Conservation (phyloP, 2,329 filamentous ascomycete species). For the Cladobotryum protrusum region DNA sequence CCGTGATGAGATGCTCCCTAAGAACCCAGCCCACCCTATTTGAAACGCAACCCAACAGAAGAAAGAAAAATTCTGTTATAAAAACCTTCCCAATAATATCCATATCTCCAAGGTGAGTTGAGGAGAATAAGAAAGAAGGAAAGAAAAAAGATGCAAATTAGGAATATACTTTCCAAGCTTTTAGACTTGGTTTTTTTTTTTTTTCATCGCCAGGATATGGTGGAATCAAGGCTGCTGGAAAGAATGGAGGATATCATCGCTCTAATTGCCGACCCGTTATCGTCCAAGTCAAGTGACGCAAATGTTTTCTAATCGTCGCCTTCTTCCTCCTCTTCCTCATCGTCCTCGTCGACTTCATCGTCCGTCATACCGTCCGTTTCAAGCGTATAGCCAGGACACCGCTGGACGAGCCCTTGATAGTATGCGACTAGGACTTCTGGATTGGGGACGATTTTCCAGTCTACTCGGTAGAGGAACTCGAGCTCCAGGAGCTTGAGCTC, state of each 20-base stretch:
- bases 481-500: conserved; percentile 89
- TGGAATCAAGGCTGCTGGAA: background rate
- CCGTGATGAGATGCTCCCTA: no score
- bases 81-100: no score
- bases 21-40: no score
- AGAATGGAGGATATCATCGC: conserved; percentile 13
- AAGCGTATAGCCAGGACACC: conserved; percentile 50
- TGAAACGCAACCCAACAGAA: no score
- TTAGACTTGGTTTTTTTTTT: no score
- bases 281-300: no score
- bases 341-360: conserved; percentile 28
- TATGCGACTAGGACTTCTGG: conserved; percentile 92
- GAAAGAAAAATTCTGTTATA: no score
- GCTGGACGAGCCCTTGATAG: conserved; percentile 77
- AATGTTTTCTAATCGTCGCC: conserved; percentile 9
- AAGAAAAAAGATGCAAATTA: no score
- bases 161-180: no score
- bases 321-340: conserved; percentile 24
- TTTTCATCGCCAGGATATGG: no score
- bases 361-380: conserved; percentile 31
- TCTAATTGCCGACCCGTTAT: conserved; percentile 2
- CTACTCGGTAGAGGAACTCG: conserved; percentile 85
- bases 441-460: conserved; percentile 96
- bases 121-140: no score
- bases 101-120: no score